Conservation (phyloP, 768 basidiomycete species). For the Grammothele lineata region DNA sequence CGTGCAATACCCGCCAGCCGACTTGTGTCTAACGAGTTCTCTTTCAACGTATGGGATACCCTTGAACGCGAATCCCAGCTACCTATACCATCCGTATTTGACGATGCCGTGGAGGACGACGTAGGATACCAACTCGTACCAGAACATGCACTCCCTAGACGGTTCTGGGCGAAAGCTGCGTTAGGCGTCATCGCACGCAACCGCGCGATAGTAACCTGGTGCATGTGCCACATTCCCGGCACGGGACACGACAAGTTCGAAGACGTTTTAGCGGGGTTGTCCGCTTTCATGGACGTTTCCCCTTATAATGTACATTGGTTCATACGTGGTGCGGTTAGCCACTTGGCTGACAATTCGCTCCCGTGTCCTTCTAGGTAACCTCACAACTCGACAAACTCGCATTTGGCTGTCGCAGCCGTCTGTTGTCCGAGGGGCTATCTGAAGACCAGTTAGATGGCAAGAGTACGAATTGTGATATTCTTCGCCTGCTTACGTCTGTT, state of each 20-base stretch:
- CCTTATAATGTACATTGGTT: conserved; percentile 34
- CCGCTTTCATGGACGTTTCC: conserved; percentile 47
- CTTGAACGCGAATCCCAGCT: too few species aligned
- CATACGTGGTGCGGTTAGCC: conserved; percentile 1
- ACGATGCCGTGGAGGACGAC: too few species aligned
- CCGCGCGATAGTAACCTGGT: conserved; percentile 30
- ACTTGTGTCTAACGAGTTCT: neutral
- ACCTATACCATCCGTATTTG: too few species aligned
- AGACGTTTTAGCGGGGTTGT: conserved; percentile 41
- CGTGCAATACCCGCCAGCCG: neutral
- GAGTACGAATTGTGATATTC: too few species aligned
- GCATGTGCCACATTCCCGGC: too few species aligned
- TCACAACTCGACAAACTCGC: too few species aligned
- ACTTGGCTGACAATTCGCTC: too few species aligned
- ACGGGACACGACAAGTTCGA: conserved; percentile 37
- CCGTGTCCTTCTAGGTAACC: too few species aligned
- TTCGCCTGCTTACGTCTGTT: conserved; percentile 22
- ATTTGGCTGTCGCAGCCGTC: too few species aligned
- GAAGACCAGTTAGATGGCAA: too few species aligned
- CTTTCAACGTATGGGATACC: neutral
- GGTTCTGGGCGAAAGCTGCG: conserved; percentile 46
- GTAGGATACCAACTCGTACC: too few species aligned
- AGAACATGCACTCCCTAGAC: conserved; percentile 8
- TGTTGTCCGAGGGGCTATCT: too few species aligned
- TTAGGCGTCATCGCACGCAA: conserved; percentile 38